Base-by-base conservation (phyloP, 2,329 filamentous ascomycete species). In the Neonectria ditissima region DNA sequence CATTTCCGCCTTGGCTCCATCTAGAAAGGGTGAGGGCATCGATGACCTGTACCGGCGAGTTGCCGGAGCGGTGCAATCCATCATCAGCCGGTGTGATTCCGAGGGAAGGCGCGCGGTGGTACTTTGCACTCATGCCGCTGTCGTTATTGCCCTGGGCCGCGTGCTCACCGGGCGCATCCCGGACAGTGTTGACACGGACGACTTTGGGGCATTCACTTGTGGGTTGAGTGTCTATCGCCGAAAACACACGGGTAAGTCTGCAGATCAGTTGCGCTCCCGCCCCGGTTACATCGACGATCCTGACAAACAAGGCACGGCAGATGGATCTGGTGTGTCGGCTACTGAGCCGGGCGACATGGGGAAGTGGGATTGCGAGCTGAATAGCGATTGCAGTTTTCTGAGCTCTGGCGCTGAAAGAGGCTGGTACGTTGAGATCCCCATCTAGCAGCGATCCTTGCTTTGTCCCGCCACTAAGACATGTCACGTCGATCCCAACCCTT, bases 51-150 rank as follows among this genome's bases (percentile, higher is more conserved):
- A 98, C 77, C 86, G 93, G 72, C 90, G 96, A 41, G 84, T 95
- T 28, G 91, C 92, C 4, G 88, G 87, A 48, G 87, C 90, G 2
- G 80, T 97, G 44, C 82, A 87, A 45, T 85, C 85, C 50, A 88
- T 97, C 69, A 91, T 97, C 69, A 83, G 86, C 28, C 85, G 88
- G 56, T 89, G 92, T 63, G 94, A 97, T 75, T 78, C 79, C n/a
- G 84, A 91, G 52, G 87, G 89, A n/a, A 83, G 86, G 41, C 88
- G 87, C 71, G 86, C 92, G 0, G 84, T 97, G 24, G 79, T 97
- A 43, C 84, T 99, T 41, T 97, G 93, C 79, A 91, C 92, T 1
- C 96, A 99, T 81, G 96, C 96, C 1, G 96, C 96, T 4, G 89
- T 91, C 11, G 87, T 98, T 73, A 97, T 99, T 75, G 91, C 92